Evolutionary conservation across 208 protist species (phyloP).

Genomic region (Trypanosoma vivax): DNA sequence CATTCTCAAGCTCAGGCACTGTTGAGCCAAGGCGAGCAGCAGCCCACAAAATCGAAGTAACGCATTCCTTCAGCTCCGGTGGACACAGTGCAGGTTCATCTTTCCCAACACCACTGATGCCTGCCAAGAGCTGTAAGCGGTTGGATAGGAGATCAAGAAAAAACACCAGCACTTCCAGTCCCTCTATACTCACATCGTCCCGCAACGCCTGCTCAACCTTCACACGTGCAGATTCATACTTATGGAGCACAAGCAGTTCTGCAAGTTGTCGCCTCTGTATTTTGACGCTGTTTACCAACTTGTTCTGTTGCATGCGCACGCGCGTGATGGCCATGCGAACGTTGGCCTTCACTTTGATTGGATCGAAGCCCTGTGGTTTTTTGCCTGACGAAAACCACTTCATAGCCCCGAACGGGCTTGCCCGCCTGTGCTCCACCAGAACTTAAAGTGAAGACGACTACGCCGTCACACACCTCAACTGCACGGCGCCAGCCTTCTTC

Average conservation of each 20-base stretch:
- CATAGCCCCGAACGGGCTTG: too few relatives aligned
- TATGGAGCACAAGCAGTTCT: constrained; percentile 75
- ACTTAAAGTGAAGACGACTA: too few relatives aligned
- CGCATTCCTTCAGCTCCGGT: constrained; percentile 85
- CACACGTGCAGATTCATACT: constrained; percentile 89
- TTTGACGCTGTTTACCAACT: constrained; percentile 85
- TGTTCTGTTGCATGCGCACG: constrained; percentile 84
- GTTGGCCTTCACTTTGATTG: constrained; percentile 62
- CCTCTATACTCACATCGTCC: constrained; percentile 85
- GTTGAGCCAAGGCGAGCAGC: constrained; percentile 54
- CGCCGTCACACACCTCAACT: too few relatives aligned
- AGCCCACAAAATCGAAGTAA: constrained; percentile 84
- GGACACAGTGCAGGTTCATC: constrained; percentile 32
- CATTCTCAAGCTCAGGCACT: constrained; percentile 58
- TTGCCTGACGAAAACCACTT: constrained; percentile 32
- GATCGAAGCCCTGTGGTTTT: constrained; percentile 48
- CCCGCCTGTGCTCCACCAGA: too few relatives aligned
- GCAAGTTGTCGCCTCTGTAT: constrained; percentile 73
- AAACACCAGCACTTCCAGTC: constrained; percentile 75
- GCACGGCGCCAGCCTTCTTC: too few relatives aligned
- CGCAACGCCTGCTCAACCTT: constrained; percentile 81
- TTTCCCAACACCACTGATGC: constrained; percentile 33
- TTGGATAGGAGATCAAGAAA: constrained; percentile 82
- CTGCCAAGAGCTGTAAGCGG: constrained; percentile 73
- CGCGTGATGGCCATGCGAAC: constrained; percentile 83